phyloP scores from a whole-genome alignment of 768 basidiomycete genomes.

The Auricularia auricula-judae region DNA sequence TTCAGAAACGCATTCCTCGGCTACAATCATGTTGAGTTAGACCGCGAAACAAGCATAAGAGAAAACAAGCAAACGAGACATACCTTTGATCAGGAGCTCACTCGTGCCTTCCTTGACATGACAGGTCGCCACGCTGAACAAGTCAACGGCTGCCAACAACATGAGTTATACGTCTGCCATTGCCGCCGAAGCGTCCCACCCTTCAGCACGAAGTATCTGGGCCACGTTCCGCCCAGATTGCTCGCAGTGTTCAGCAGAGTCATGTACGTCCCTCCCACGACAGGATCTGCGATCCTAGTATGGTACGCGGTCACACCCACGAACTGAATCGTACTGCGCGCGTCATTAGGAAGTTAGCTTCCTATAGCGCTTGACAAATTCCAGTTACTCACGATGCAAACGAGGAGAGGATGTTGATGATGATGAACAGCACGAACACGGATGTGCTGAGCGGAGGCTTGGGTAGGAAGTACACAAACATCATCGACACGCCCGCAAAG shows the following conservation, averaged over 20 bases:
- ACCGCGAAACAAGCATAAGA: not conserved
- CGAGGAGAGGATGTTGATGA: constrained; percentile 72
- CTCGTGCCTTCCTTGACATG: constrained; percentile 38
- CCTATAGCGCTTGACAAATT: not conserved
- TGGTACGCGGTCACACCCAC: constrained; percentile 99
- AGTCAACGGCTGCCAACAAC: constrained; percentile 58
- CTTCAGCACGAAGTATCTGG: constrained; percentile 90
- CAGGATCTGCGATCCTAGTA: constrained; percentile 87
- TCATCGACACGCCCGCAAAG: constrained; percentile 59
- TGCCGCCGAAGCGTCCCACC: constrained; percentile 27
- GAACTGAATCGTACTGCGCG: constrained; percentile 85
- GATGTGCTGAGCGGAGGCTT: constrained; percentile 53
- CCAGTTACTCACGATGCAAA: constrained; percentile 62
- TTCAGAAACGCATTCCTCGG: constrained; percentile 85
- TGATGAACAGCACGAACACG: constrained; percentile 73
- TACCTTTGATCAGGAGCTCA: constrained; percentile 22
- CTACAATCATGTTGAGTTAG: constrained; percentile 24
- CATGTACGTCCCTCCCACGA: constrained; percentile 99
- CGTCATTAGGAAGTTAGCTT: not conserved
- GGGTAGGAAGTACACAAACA: constrained; percentile 82
- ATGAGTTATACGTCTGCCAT: constrained; percentile 8
- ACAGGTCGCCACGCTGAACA: constrained; percentile 78
- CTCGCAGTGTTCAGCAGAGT: constrained; percentile 92
- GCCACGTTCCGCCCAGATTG: constrained; percentile 98
- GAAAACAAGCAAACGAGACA: constrained; percentile 36